Conservation (phyloP, 495 filamentous ascomycete genomes). For the Penicillium crystallinum region DNA sequence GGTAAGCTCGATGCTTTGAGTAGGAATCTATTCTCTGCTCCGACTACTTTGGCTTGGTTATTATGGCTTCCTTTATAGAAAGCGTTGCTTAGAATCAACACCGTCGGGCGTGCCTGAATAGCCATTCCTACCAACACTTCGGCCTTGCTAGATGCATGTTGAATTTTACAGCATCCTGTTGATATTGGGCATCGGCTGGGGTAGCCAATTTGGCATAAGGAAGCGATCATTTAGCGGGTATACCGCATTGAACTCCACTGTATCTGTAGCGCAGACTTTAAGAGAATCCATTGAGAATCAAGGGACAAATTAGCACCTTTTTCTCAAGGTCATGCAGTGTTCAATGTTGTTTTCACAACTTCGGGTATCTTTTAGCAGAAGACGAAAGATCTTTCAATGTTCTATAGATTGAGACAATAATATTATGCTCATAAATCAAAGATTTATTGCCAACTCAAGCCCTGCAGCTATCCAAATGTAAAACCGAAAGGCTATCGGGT, state of each 20-base stretch:
- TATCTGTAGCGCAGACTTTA: not conserved
- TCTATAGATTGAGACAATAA: not conserved
- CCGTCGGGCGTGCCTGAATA: not conserved
- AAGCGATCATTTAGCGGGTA: not conserved
- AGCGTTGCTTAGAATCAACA: constrained; percentile 19
- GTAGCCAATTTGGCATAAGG: not conserved
- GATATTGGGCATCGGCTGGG: not conserved
- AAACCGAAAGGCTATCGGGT: not conserved
- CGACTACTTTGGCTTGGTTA: not conserved
- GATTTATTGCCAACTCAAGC: not conserved
- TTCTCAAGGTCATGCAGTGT: not conserved
- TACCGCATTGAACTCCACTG: not conserved
- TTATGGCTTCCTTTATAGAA: constrained; percentile 9
- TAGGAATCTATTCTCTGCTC: constrained; percentile 4
- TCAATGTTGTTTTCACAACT: not conserved
- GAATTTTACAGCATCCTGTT: not conserved
- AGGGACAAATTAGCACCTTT: not conserved
- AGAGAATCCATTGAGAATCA: not conserved
- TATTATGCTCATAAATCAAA: not conserved
- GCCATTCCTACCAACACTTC: not conserved
- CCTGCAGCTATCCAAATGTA: not conserved
- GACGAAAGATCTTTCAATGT: not conserved
- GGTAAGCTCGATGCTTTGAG: constrained; percentile 7
- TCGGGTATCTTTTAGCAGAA: not conserved
- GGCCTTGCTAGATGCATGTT: not conserved